Conservation (phyloP, 2,329 filamentous ascomycete species). For the Penicillium sp. region DNA sequence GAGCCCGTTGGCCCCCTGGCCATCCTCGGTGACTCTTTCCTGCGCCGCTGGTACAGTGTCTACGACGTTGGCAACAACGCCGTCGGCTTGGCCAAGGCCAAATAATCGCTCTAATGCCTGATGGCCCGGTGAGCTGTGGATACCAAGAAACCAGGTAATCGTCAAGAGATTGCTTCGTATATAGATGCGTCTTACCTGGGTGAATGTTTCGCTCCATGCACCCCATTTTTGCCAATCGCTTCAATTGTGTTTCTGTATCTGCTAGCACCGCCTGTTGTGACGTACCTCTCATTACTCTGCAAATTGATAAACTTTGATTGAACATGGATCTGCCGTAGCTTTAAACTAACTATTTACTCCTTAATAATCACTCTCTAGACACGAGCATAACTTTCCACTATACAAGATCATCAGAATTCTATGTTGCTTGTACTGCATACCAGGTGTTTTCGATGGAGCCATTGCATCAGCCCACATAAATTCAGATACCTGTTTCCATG, state of each 20-base stretch:
- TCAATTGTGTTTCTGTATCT: conserved; percentile 12
- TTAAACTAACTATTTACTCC: too few relatives aligned
- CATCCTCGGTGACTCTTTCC: conserved; percentile 75
- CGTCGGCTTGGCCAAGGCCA: conserved; percentile 86
- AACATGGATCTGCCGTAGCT: neutral
- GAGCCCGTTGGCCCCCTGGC: conserved; percentile 86
- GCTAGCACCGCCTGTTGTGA: conserved; percentile 6
- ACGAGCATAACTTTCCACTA: too few relatives aligned
- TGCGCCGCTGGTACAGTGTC: conserved; percentile 73
- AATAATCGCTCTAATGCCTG: conserved; percentile 50
- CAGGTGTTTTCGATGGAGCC: neutral
- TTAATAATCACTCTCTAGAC: too few relatives aligned
- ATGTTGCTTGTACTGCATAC: too few relatives aligned
- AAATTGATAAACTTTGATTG: conserved; percentile 15
- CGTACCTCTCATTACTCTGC: conserved; percentile 10
- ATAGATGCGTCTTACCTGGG: conserved; percentile 17
- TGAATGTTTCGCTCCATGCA: conserved; percentile 10
- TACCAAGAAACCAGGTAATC: conserved; percentile 10
- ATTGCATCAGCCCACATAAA: conserved; percentile 1
- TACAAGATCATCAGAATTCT: too few relatives aligned
- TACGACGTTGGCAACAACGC: conserved; percentile 90
- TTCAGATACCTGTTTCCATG: neutral
- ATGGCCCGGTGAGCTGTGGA: conserved; percentile 11
- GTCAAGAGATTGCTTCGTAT: conserved; percentile 17
- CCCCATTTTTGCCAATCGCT: conserved; percentile 13